Evolutionary conservation across 2,329 filamentous ascomycete genomes (phyloP), one percentile per base, ranked within the genome.

Genomic region (Ophiosphaerella narmari): DNA sequence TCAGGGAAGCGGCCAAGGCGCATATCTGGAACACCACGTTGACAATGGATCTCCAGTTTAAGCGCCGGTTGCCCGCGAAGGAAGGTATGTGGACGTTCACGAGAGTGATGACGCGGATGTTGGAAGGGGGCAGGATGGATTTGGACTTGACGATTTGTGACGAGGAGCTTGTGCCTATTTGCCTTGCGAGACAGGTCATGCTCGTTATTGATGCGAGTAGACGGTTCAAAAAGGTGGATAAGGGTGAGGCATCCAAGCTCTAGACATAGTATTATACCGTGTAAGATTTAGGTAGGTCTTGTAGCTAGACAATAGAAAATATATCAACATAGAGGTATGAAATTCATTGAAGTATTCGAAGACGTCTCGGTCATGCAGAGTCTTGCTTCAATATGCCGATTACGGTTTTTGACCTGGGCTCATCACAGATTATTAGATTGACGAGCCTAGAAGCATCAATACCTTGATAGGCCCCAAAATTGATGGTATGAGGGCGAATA

Each of bases 91-190:
- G 46, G 46, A 38, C 35, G 14, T 45, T 43, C 26, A 43, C 39
- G 11, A 36, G 46, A 21, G 37, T 23, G 31, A 39, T 18, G 33
- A 40, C 37, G 18, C 38, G 29, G 14, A 39, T 38, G 33, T 24
- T 49, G 33, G 29, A 40, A 3, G 46, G 37, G 9, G 46, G 46
- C 2, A 49, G 46, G 41, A 49, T 49, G 46, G 46, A 49, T 49
- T 16, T 38, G 34, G 41, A 45, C 18, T 24, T 49, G 13, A 39
- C 26, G 26, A 38, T 49, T n/a, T 29, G 46, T 11, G 46, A 49
- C 16, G 46, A 49, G 41, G 36, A 40, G 5, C 14, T 36, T 18
- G 26, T 18, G 24, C 18, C 34, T 6, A n/a, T 49, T 9, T 38
- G 31, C 18, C 34, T 49, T 14, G 39, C 41, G 13, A 23, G 46